Evolutionary conservation across 176 grass and related monocot genomes (phyloP).

Genomic region (Hsuehochloa calcarea): DNA sequence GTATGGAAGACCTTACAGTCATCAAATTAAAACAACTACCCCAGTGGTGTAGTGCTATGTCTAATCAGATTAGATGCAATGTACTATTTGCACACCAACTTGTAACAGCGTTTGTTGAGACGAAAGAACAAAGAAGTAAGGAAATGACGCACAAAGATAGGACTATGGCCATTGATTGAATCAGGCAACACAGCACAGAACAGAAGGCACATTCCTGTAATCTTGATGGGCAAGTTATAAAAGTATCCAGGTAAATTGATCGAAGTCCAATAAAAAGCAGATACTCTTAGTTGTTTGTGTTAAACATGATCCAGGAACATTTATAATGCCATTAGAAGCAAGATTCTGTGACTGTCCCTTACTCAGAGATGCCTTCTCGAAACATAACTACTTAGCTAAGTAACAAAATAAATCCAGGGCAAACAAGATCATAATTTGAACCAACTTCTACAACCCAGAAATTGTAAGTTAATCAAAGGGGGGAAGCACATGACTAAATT

Average conservation of each 20-base stretch:
- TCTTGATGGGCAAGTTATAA: not conserved
- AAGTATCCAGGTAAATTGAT: not conserved
- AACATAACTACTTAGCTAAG: not conserved
- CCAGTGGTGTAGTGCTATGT: not conserved
- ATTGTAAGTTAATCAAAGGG: not conserved
- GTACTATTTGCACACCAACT: not conserved
- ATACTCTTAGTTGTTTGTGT: not conserved
- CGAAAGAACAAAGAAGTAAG: not conserved
- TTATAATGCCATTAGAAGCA: not conserved
- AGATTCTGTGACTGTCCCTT: not conserved
- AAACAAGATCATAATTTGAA: not conserved
- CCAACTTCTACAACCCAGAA: not conserved
- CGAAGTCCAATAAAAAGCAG: not conserved
- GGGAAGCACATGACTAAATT: not conserved
- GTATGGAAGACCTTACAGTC: not conserved
- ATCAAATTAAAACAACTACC: not conserved
- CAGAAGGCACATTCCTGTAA: constrained; percentile 8
- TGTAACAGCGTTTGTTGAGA: not conserved
- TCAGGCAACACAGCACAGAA: not conserved
- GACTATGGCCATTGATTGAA: not conserved
- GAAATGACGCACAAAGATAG: not conserved
- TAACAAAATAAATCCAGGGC: not conserved
- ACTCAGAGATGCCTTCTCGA: not conserved
- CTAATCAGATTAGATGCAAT: not conserved
- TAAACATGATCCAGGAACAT: not conserved